These are phyloP conservation scores for Paramecium sexaurelia DNA, from an alignment of 73 alveolate species.

Conservation along the genomic window DNA sequence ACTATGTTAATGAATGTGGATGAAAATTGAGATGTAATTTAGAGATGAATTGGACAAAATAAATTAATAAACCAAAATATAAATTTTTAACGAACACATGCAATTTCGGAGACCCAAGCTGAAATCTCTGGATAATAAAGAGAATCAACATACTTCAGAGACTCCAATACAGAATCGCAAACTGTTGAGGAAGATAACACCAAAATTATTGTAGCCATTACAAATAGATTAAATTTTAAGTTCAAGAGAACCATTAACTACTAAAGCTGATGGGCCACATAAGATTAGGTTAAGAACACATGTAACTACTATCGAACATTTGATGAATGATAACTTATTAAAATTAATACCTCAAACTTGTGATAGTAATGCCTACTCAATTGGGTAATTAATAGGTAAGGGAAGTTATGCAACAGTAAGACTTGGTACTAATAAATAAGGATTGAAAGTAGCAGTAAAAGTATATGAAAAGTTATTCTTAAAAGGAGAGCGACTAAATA, in stretches of 20 bases:
- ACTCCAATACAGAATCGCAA: slow-evolving; percentile 3
- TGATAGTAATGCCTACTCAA: slow-evolving; percentile 74
- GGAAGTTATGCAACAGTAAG: slow-evolving; percentile 95
- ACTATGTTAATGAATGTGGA: background rate
- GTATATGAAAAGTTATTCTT: slow-evolving; percentile 84
- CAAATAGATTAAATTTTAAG: background rate
- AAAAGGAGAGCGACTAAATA: slow-evolving; percentile 79
- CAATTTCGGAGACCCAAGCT: slow-evolving; percentile 20
- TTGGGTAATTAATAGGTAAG: slow-evolving; percentile 84
- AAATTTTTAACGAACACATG: slow-evolving; percentile 24
- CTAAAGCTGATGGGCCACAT: background rate
- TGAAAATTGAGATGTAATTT: background rate
- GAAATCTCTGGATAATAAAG: slow-evolving; percentile 44
- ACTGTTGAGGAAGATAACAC: background rate
- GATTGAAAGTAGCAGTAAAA: slow-evolving; percentile 87
- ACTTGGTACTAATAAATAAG: slow-evolving; percentile 84
- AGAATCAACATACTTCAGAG: slow-evolving; percentile 34
- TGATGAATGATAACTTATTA: slow-evolving; percentile 23
- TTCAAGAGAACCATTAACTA: slow-evolving; percentile 35
- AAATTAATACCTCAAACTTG: slow-evolving; percentile 56
- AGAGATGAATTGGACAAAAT: background rate
- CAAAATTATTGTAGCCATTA: slow-evolving; percentile 8
- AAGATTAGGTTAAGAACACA: background rate
- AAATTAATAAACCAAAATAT: background rate
- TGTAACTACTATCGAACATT: background rate